Base-by-base conservation (phyloP, 1,284 basidiomycete genomes). In the Grifola frondosa region DNA sequence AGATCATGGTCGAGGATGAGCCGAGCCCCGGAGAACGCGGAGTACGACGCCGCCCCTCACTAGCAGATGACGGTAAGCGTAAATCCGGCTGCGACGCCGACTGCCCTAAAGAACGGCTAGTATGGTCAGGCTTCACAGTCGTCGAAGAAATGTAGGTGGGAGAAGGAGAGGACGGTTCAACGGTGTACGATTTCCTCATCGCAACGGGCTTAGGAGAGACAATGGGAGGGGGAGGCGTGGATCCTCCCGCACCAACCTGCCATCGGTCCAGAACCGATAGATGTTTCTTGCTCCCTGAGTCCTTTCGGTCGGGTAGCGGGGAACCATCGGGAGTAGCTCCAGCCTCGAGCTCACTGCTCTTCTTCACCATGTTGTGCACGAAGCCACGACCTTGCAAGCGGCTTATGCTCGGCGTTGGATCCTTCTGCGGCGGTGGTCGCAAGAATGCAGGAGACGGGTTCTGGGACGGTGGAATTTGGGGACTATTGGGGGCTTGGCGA, bases 331-430 rank as follows among this genome's bases (percentile, higher is more conserved):
- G 44, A 1, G 52, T 36, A 9, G 19, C 33, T n/a, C n/a, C n/a
- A 11, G 56, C 50, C 49, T 76, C 73, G 4, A 81, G 60, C 48
- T 77, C 68, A 15, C 75, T 68, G 53, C 76, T 86, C 28, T 74
- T 81, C 63, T 84, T 81, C 23, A 91, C 82, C 68, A 88, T 80
- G 52, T 76, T 87, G 62, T 86, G 82, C 6, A 91, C 88, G 56
- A 91, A 90, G 2, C 88, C 88, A 31, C 88, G 79, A 6, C 88
- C 88, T 55, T 89, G 80, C n/a, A 91, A 65, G 44, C 86, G 69
- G 51, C 84, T 89, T 21, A 91, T 77, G 58, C 85, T 88, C 3
- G 88, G 88, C 2, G 87, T 88, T 5, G 78, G 77, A 39, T 88
- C 86, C 57, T 89, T 90, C 37, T 70, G 61, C 5, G 72, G 55